A percentile compares a stretch with the other conserved stretches of the same genome.
These are phyloP conservation scores for Protomyces inundatus DNA, from an alignment of 1,139 yeast species.

Conservation along the genomic window DNA sequence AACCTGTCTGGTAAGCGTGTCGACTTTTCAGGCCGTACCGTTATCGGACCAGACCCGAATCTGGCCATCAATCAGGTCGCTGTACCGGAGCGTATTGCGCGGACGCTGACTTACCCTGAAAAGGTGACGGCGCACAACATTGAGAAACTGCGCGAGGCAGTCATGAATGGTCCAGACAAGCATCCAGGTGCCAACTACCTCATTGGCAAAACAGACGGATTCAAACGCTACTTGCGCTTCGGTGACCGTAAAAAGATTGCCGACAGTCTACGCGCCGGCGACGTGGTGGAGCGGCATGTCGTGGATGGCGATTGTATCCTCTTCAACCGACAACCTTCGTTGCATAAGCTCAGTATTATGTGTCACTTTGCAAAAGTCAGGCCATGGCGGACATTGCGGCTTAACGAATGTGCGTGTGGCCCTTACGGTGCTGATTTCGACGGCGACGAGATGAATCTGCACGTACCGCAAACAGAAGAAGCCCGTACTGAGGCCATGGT, in stretches of 20 bases:
- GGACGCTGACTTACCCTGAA: constrained; percentile 92
- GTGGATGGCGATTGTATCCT: constrained; percentile 96
- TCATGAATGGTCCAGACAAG: constrained; percentile 75
- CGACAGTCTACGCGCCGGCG: constrained; percentile 72
- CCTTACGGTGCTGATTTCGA: constrained; percentile 99
- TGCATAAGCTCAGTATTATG: constrained; percentile 87
- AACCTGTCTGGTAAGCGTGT: constrained; percentile 97
- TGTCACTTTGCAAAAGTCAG: constrained; percentile 93
- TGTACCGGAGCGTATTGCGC: constrained; percentile 95
- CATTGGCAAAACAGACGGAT: constrained; percentile 72
- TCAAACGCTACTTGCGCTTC: constrained; percentile 80
- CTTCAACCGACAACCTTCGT: constrained; percentile 95
- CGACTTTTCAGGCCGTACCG: constrained; percentile 97
- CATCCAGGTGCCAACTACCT: constrained; percentile 98
- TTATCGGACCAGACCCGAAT: constrained; percentile 98
- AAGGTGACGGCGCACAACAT: constrained; percentile 83
- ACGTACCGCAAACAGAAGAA: constrained; percentile 98
- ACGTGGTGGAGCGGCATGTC: constrained; percentile 92
- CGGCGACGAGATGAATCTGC: constrained; percentile 99
- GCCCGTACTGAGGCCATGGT: constrained; percentile 97
- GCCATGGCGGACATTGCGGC: constrained; percentile 96
- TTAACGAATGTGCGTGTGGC: constrained; percentile 98
- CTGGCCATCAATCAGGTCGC: constrained; percentile 83
- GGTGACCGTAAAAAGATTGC: constrained; percentile 83
- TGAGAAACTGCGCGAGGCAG: constrained; percentile 64